Conservation (phyloP, 805 yeast species). For the Yarrowia sp. region DNA sequence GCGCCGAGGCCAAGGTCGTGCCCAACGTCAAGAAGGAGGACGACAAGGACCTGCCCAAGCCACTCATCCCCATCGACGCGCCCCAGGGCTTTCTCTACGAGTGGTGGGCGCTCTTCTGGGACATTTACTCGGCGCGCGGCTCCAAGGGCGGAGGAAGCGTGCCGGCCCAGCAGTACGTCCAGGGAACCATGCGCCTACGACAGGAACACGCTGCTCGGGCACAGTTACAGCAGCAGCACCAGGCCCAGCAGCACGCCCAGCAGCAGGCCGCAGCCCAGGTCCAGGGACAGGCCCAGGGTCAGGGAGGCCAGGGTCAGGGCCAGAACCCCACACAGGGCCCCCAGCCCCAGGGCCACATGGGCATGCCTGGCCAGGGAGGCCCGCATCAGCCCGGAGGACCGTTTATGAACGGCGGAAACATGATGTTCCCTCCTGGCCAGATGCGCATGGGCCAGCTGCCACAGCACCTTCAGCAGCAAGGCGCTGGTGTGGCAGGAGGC, state of each 20-base stretch:
- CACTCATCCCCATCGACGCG: conserved; percentile 63
- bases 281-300: conserved; percentile 44
- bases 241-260: conserved; percentile 44
- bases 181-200: conserved; percentile 55
- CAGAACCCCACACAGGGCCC: conserved; percentile 43
- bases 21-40: conserved; percentile 43
- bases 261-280: conserved; percentile 43
- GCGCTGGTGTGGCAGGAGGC: conserved; percentile 32
- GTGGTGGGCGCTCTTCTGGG: conserved; percentile 99
- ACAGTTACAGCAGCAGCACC: conserved; percentile 44
- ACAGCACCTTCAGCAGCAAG: conserved; percentile 38
- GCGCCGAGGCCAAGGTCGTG: conserved; percentile 73
- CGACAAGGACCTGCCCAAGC: conserved; percentile 43
- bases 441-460: conserved; percentile 33
- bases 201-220: conserved; percentile 45
- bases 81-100: conserved; percentile 88
- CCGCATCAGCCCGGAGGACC: conserved; percentile 41
- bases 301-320: conserved; percentile 42
- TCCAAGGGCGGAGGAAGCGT: conserved; percentile 64
- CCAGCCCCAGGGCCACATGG: conserved; percentile 42
- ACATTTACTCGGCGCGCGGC: conserved; percentile 81
- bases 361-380: conserved; percentile 41
- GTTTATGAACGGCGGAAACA: conserved; percentile 24
- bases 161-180: conserved; percentile 74
- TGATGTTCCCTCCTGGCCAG: conserved; percentile 30